Conservation (phyloP, 2,329 filamentous ascomycete genomes). For the Tricladium varicosporioides region DNA sequence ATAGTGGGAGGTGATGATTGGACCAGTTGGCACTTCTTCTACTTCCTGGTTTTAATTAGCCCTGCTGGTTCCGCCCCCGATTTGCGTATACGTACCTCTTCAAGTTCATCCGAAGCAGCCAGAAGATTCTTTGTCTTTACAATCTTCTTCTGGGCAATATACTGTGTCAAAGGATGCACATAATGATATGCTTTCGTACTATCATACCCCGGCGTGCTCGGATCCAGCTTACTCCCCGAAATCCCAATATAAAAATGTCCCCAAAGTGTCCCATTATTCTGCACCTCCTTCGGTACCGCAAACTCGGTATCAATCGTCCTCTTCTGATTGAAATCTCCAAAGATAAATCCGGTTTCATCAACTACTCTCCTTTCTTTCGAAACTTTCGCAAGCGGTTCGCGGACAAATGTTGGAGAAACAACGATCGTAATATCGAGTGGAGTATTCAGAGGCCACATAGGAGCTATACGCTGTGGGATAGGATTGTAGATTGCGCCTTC, state of each 20-base stretch:
- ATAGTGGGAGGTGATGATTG: slow-evolving; percentile 82
- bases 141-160: slow-evolving; percentile 86
- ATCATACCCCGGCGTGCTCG: slow-evolving; percentile 69
- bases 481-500: slow-evolving; percentile 61
- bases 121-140: slow-evolving; percentile 86
- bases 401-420: slow-evolving; percentile 71
- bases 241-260: slow-evolving; percentile 90
- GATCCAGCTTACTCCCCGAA: slow-evolving; percentile 73
- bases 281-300: slow-evolving; percentile 72
- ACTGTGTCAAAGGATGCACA: slow-evolving; percentile 80
- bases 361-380: slow-evolving; percentile 70
- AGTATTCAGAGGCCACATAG: slow-evolving; percentile 83
- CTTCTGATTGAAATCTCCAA: slow-evolving; percentile 77
- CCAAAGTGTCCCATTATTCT: slow-evolving; percentile 91
- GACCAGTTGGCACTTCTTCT: slow-evolving; percentile 53
- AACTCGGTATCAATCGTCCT: slow-evolving; percentile 77
- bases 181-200: slow-evolving; percentile 78
- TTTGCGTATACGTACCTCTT: slow-evolving; percentile 39
- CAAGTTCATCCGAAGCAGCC: slow-evolving; percentile 47
- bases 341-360: slow-evolving; percentile 74
- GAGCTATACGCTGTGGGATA: slow-evolving; percentile 70
- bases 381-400: slow-evolving; percentile 64
- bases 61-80: slow-evolving; percentile 31
- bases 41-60: slow-evolving; percentile 47
- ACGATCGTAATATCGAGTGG: slow-evolving; percentile 82